These are phyloP conservation scores for Vaucheria bursata DNA, from an alignment of 352 stramenopile species.

Conservation along the genomic window DNA sequence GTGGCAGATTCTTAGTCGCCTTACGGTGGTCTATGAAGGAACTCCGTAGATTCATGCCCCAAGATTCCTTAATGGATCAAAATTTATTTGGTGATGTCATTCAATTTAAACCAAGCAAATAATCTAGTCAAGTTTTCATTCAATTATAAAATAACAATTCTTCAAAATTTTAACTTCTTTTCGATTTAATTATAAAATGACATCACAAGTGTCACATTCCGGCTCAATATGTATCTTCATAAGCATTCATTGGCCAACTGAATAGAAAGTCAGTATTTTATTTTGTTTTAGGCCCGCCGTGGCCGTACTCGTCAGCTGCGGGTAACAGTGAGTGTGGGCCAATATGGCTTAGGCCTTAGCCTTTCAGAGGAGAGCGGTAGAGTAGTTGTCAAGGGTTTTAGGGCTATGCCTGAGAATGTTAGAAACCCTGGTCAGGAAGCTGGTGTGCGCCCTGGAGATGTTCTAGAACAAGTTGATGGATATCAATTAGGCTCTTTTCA, in stretches of 20 bases:
- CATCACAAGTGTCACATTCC: no score
- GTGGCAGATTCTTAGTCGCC: no score
- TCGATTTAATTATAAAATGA: no score
- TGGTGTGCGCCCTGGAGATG: slow-evolving; percentile 28
- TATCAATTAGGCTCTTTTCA: slow-evolving; percentile 38
- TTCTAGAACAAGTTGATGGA: slow-evolving; percentile 37
- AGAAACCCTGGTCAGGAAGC: slow-evolving; percentile 41
- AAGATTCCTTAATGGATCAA: no score
- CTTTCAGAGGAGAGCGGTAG: slow-evolving; percentile 35
- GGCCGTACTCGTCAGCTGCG: slow-evolving; percentile 25
- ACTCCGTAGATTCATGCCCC: no score
- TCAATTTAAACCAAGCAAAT: no score
- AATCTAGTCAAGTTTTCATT: no score
- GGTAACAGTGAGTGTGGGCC: slow-evolving; percentile 38
- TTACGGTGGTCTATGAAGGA: no score
- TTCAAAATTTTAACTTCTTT: no score
- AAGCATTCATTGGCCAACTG: no score
- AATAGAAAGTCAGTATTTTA: background rate
- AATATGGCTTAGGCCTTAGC: slow-evolving; percentile 35
- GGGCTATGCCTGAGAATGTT: slow-evolving; percentile 38
- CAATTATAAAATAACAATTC: no score
- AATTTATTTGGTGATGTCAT: no score
- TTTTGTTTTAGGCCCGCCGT: slow-evolving; percentile 33
- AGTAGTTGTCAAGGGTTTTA: slow-evolving; percentile 42
- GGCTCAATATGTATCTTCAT: background rate